Evolutionary conservation across 176 grass and related monocot genomes (phyloP).

Genomic region (Hsuehochloa calcarea): DNA sequence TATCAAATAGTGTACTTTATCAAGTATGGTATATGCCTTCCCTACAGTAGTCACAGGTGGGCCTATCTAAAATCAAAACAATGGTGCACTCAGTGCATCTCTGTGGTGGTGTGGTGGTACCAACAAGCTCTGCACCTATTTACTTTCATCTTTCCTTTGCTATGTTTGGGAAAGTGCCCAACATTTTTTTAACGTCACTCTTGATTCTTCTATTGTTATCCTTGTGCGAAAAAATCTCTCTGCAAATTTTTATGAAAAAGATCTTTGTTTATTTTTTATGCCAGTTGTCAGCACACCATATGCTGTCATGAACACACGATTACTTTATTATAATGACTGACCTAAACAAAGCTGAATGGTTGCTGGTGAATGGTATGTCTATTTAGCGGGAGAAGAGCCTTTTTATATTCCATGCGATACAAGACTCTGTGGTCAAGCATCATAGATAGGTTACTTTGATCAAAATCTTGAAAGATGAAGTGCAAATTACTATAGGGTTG

Average conservation of each 20-base stretch:
- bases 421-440: slow-evolving; percentile 16
- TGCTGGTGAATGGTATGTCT: slow-evolving; percentile 8
- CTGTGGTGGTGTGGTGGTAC: slow-evolving; percentile 28
- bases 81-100: slow-evolving; percentile 30
- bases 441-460: not conserved
- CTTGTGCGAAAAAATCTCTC: slow-evolving; percentile 8
- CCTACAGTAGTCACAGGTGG: slow-evolving; percentile 25
- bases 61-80: slow-evolving; percentile 26
- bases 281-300: slow-evolving; percentile 9
- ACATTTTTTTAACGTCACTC: slow-evolving; percentile 18
- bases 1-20: slow-evolving; percentile 29
- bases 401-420: slow-evolving; percentile 9
- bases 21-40: slow-evolving; percentile 17
- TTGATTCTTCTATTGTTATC: slow-evolving; percentile 34
- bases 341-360: slow-evolving; percentile 14
- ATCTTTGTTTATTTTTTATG: not conserved
- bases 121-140: slow-evolving; percentile 44
- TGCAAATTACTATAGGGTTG: not conserved
- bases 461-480: slow-evolving; percentile 21
- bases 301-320: slow-evolving; percentile 22
- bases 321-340: not conserved
- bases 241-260: not conserved
- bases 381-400: not conserved
- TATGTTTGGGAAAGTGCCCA: slow-evolving; percentile 35
- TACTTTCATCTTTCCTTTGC: slow-evolving; percentile 39